Evolutionary conservation across 495 filamentous ascomycete genomes (phyloP), one percentile per base, ranked within the genome.

Genomic region (Terfezia boudieri): DNA sequence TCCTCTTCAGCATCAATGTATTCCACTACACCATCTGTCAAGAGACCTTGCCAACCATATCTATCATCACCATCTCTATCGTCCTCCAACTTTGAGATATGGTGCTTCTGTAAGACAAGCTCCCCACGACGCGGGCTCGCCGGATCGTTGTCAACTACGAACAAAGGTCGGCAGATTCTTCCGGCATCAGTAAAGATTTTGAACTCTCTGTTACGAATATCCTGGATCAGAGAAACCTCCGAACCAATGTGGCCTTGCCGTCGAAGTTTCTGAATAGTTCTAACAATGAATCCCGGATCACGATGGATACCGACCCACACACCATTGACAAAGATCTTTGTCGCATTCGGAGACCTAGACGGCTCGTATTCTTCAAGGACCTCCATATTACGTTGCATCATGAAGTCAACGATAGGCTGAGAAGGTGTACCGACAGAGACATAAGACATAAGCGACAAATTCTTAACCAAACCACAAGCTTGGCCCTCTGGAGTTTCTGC

Each of bases 401-500:
- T 88, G 72, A 93, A 98, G 58, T 94, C 84, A 37, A 90, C 74
- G 59, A 98, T 84, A 8, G 88, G 86, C 52, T 89, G 82, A 32
- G 82, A 82, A 9, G 86, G 83, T 8, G 85, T 84, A 66, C 89
- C 90, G 36, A 94, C 86, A 50, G 84, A 94, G 65, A 99, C 85
- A 61, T 88, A 93, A 66, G 88, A 96, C 89, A 99, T 96, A 49
- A 99, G 76, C 4, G 92, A 84, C 64, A 99, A 65, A 60, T 99
- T 99, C 73, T 99, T 99, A 67, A 99, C 92, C 56, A 99, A 69
- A 67, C 90, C 90, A 71, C 90, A 99, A 67, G 90, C 90, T 66
- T 99, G 92, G 57, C 90, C 90, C 77, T 99, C 90, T 8, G 90
- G 90, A 14, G 90, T 99, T 64, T 99, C 90, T 23, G 90, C 90